Evolutionary conservation across 768 basidiomycete genomes (phyloP), one percentile per base, ranked within the genome.

Genomic region (Suillus brevipes): DNA sequence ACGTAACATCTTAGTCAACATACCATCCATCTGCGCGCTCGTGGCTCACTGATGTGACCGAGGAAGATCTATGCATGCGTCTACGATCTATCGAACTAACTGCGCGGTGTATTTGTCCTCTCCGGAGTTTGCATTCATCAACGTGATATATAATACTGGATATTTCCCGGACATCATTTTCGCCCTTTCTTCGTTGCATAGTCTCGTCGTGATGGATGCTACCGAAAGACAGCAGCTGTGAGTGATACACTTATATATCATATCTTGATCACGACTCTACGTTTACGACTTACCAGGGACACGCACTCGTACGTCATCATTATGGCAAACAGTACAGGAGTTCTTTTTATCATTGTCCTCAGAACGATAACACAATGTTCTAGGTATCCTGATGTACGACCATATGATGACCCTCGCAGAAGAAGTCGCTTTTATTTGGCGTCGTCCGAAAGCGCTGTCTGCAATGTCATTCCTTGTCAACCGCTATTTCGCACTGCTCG

Each of bases 381-480:
- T 66, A 78, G 77, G 66, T 12, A 31, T 77, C 0, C 60, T 77
- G 43, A 69, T 71, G 38, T 78, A 77, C 65, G 76, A 78, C 68
- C 70, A 71, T 62, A 4, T 72, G 40, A 55, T 74, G 42, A 78
- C 77, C 5, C 68, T 77, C 34, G 62, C 68, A 28, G 70, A 70
- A 25, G 85, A 86, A 68, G 69, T 84, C 38, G 68, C 72, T 20
- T 77, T 78, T 60, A 69, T 87, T 4, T 87, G 85, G 85, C 72
- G 72, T 61, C 74, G 77, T 55, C 78, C 78, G 1, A 79, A 78
- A 61, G 76, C 73, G 0, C 60, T 67, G 14, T 80, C 81, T 64
- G 75, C 82, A 1, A 77, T 78, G 34, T 76, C 80, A 69, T 86
- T 86, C 71, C 80, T 83, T 59, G 56, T 83, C 36, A 84, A 84